Conservation (phyloP, 108 stramenopile genomes). For the Skeletonema tropicum region DNA sequence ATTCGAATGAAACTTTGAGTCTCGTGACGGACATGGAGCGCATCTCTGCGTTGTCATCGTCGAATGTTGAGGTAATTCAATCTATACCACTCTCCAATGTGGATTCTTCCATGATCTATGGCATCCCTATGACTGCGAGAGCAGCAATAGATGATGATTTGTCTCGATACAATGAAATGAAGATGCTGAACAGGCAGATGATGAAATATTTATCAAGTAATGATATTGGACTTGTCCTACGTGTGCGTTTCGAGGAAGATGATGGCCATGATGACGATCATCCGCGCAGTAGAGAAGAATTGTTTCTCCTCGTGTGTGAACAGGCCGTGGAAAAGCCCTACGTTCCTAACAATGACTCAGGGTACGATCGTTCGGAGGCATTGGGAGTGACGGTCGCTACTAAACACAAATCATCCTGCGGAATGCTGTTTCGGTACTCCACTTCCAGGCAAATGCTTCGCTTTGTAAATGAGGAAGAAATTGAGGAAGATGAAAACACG, state of each 20-base stretch:
- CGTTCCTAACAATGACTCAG: constrained; percentile 15
- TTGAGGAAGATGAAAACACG: constrained; percentile 17
- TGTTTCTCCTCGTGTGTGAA: constrained; percentile 47
- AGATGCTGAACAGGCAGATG: constrained; percentile 45
- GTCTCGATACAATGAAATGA: constrained; percentile 52
- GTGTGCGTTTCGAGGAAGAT: constrained; percentile 4
- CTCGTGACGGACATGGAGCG: constrained; percentile 42
- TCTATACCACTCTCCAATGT: constrained; percentile 40
- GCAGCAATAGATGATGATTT: constrained; percentile 41
- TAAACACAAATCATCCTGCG: constrained; percentile 37
- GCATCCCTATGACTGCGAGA: constrained; percentile 47
- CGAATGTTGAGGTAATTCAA: constrained; percentile 48
- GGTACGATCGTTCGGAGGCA: constrained; percentile 12
- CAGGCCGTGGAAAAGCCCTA: constrained; percentile 28
- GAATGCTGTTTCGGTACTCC: constrained; percentile 47
- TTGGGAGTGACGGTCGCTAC: constrained; percentile 23
- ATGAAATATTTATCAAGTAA: constrained; percentile 44
- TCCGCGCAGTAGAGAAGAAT: constrained; percentile 8
- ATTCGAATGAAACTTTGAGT: constrained; percentile 30
- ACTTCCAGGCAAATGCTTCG: constrained; percentile 43
- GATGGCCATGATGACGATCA: neutral
- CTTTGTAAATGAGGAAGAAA: constrained; percentile 42
- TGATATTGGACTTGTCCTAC: constrained; percentile 41
- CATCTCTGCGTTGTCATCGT: constrained; percentile 27
- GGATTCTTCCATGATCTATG: constrained; percentile 48